Evolutionary conservation across 306 rosid genomes (phyloP), one percentile per base, ranked within the genome.

Genomic region (Rosa lucieae): DNA sequence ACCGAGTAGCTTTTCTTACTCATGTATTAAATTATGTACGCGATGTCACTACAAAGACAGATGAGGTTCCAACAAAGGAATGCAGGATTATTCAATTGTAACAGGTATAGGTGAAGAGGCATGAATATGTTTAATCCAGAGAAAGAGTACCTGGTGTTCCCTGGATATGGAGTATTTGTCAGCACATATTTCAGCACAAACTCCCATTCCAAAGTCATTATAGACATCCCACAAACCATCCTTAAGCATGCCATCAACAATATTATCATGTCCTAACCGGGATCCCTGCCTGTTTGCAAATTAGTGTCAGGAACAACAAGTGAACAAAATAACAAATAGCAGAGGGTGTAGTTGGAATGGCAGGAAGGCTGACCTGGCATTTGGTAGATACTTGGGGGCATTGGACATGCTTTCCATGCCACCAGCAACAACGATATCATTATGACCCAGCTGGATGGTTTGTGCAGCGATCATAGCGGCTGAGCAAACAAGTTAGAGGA

Each of bases 351-450:
- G n/a, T 0, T 26, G 29, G 7, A 69, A 26, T 26, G 29, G 59
- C 67, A 62, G 17, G 77, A 83, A 73, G 14, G 73, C 61, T 43
- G 76, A 94, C 98, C 98, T 92, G 73, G 89, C 91, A 84, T 82
- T 87, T 48, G 83, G 81, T 17, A 94, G 82, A 84, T 94, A 92
- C 85, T 94, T 94, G 18, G 99, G 99, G 29, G 91, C 88, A 80
- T 92, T 94, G 37, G 97, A 94, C 99, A 92, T 94, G 87, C 99
- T 94, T 86, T 94, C 99, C 97, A 94, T 94, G 66, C 99, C 99
- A 73, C 97, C 99, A 62, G 84, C 84, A 37, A 94, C 97, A 47
- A 94, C 97, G 62, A 94, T 62, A 68, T 92, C 90, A 76, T 92
- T 88, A 76, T 48, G 20, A 72, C 97, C 97, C 61, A 83, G 72